phyloP scores from a whole-genome alignment of 192 early-diverging fungal species.

The Entomortierella chlamydospora region DNA sequence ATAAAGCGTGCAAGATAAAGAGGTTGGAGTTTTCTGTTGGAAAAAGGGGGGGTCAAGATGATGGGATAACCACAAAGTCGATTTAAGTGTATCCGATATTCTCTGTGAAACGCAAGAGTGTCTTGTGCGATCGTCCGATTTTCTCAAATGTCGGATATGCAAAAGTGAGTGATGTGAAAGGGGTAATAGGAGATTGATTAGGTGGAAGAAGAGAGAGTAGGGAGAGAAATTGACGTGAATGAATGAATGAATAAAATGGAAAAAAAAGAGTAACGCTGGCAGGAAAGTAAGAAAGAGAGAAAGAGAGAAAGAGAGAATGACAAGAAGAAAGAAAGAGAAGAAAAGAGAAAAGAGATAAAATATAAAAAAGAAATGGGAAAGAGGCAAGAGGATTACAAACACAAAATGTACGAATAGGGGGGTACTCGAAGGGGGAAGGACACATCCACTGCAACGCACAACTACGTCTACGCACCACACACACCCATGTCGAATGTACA shows the following conservation, averaged over 20 bases:
- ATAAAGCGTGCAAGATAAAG: no score
- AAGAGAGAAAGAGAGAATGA: slow-evolving; percentile 3
- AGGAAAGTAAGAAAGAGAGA: no score
- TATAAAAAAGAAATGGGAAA: background rate
- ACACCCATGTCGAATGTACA: no score
- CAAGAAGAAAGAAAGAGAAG: slow-evolving; percentile 2
- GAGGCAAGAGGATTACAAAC: background rate
- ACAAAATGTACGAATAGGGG: slow-evolving; percentile 5
- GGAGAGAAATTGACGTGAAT: slow-evolving; percentile 1
- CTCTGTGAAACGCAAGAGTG: no score
- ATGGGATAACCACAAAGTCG: no score
- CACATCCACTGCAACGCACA: background rate
- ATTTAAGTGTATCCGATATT: no score
- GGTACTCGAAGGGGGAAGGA: no score
- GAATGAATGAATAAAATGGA: no score
- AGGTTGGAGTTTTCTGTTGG: no score
- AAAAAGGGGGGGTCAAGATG: background rate
- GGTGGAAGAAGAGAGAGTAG: background rate
- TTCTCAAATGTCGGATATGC: no score
- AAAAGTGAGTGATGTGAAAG: background rate
- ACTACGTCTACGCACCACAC: no score
- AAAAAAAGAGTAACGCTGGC: background rate
- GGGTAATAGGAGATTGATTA: background rate
- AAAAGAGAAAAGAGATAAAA: slow-evolving; percentile 4
- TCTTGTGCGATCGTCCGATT: no score